Base-by-base conservation (phyloP, 2,329 filamentous ascomycete genomes). In the Stachybotrys echinatus region DNA sequence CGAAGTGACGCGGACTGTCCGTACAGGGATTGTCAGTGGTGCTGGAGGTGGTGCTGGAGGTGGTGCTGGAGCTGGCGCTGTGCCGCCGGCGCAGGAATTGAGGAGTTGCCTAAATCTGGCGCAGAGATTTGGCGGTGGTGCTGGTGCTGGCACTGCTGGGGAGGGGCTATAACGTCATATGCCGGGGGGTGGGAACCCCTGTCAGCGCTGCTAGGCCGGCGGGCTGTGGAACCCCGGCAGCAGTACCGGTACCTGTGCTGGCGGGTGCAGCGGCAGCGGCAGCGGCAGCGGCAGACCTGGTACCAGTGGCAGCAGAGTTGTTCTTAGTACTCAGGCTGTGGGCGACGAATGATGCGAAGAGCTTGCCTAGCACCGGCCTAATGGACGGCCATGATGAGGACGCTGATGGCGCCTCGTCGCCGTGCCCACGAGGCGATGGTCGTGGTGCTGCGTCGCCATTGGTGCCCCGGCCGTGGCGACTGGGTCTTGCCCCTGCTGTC, bases 321-420 rank as follows among this genome's bases (percentile, higher is more conserved):
- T 40, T 3, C 38, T 40, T 40, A 40, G 38, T 18, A n/a, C 38
- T 7, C 10, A 40, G 38, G 38, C 38, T 40, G 38, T 40, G 38
- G 38, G 38, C 38, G 38, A 18, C 38, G n/a, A 54, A 54, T n/a
- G 52, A 42, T 17, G 47, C 50, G 17, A 50, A 45, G 20, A 54
- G 31, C 34, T 54, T 54, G 5, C 52, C 50, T 39, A 54, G 42
- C 40, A 52, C 52, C 20, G 52, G 51, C 43, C 49, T 27, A n/a
- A 50, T n/a, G n/a, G n/a, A n/a, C n/a, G n/a, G 50, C 19, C 51
- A 38, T 6, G 45, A 21, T 7, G 31, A 22, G 6, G 21, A 23
- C 42, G 42, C 8, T 20, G 21, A 22, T 22, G 42, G 2, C 19
- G 42, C 12, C 8, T 8, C 10, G 17, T 44, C 42, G 42, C 39